Percentiles rank a stretch among this genome's conserved stretches.
Evolutionary conservation across 2,329 filamentous ascomycete species (phyloP).

Genomic region (Dothistroma pini): DNA sequence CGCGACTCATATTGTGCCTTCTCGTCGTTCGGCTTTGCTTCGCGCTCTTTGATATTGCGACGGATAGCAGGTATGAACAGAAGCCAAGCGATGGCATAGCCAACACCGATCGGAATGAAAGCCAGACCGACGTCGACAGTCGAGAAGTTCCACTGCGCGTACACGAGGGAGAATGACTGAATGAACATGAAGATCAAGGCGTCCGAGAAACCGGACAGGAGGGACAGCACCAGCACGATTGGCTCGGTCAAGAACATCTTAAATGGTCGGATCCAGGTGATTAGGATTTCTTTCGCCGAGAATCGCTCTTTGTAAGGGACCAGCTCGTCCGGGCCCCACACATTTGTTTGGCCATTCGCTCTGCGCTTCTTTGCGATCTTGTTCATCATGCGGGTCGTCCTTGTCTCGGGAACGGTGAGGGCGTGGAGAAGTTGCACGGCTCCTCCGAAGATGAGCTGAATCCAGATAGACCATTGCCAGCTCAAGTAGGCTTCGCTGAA

Average conservation of each 20-base stretch:
- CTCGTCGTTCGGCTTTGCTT: slow-evolving; percentile 47
- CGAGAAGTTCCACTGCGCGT: slow-evolving; percentile 64
- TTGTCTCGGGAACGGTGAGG: slow-evolving; percentile 72
- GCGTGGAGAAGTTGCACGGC: slow-evolving; percentile 59
- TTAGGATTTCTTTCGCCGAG: slow-evolving; percentile 43
- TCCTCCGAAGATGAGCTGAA: slow-evolving; percentile 77
- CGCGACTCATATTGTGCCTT: slow-evolving; percentile 62
- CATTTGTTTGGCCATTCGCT: slow-evolving; percentile 54
- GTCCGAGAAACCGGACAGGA: slow-evolving; percentile 71
- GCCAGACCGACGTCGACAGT: slow-evolving; percentile 57
- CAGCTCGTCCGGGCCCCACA: slow-evolving; percentile 75
- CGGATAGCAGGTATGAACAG: slow-evolving; percentile 57
- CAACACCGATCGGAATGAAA: slow-evolving; percentile 65
- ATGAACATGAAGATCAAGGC: slow-evolving; percentile 79
- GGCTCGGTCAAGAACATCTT: slow-evolving; percentile 75
- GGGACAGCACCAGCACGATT: slow-evolving; percentile 67
- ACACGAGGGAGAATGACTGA: slow-evolving; percentile 68
- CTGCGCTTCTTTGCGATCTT: slow-evolving; percentile 71
- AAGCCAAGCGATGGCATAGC: slow-evolving; percentile 62
- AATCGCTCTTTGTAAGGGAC: slow-evolving; percentile 43
- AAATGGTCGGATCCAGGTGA: slow-evolving; percentile 65
- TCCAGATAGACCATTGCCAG: slow-evolving; percentile 83
- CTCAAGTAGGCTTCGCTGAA: slow-evolving; percentile 43
- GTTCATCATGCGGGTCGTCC: slow-evolving; percentile 76
- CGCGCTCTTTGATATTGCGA: slow-evolving; percentile 49